Evolutionary conservation across 2,329 filamentous ascomycete genomes (phyloP).

Genomic region (Aspergillus hiratsukae): DNA sequence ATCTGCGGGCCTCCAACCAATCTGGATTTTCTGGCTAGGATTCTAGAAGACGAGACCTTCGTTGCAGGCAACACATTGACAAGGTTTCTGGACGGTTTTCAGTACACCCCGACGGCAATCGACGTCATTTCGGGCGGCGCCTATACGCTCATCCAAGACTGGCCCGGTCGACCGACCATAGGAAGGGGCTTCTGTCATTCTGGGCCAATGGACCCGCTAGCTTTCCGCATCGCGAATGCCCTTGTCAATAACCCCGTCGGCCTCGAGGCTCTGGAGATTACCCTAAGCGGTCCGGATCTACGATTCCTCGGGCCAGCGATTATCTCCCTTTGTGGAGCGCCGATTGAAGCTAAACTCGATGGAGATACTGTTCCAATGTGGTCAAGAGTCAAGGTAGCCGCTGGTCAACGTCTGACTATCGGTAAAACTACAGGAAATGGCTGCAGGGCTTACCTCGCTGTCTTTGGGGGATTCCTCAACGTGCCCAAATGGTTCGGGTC

Average conservation of each 20-base stretch:
- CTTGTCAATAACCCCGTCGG: constrained; percentile 54
- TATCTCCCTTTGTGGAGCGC: constrained; percentile 55
- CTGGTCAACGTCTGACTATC: constrained; percentile 52
- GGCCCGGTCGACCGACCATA: constrained; percentile 52
- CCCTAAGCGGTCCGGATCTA: constrained; percentile 56
- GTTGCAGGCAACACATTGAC: constrained; percentile 52
- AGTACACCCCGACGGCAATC: constrained; percentile 48
- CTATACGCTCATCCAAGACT: constrained; percentile 57
- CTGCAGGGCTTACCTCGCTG: constrained; percentile 56
- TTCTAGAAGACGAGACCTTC: constrained; percentile 47
- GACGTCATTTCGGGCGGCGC: constrained; percentile 55
- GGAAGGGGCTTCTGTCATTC: constrained; percentile 57
- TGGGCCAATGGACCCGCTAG: constrained; percentile 60
- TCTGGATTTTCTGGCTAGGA: constrained; percentile 50
- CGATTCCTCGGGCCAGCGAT: constrained; percentile 52
- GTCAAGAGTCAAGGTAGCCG: constrained; percentile 48
- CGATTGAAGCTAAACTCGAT: constrained; percentile 51
- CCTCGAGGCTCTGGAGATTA: constrained; percentile 57
- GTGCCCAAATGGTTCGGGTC: constrained; percentile 56
- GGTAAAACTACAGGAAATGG: constrained; percentile 51
- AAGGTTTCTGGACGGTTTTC: constrained; percentile 51
- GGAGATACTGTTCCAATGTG: constrained; percentile 50
- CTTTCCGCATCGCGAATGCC: constrained; percentile 55
- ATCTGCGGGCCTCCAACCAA: constrained; percentile 56
- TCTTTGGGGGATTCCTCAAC: constrained; percentile 52